A percentile compares a stretch with the other conserved stretches of the same genome.
These are phyloP conservation scores for Pholiota conissans DNA, from an alignment of 768 basidiomycete species.

Conservation along the genomic window DNA sequence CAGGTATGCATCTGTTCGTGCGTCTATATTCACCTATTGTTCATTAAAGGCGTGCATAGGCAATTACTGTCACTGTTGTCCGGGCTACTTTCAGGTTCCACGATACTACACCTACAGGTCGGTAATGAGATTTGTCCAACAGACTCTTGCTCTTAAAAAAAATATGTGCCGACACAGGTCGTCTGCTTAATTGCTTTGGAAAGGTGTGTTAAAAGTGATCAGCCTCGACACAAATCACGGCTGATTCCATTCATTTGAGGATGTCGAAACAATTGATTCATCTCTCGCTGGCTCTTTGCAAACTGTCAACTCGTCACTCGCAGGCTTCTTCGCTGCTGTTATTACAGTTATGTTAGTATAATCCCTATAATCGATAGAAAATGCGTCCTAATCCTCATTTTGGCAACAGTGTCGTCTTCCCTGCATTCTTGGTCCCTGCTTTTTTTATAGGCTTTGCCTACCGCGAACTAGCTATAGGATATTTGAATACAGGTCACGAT, in stretches of 20 bases:
- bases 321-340: conserved; percentile 75
- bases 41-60: conserved; percentile 31
- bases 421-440: conserved; percentile 80
- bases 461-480: conserved; percentile 66
- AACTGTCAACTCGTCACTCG: conserved; percentile 76
- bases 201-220: conserved; percentile 38
- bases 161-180: conserved; percentile 44
- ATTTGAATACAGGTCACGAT: conserved; percentile 80
- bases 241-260: conserved; percentile 33
- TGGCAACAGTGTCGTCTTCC: conserved; percentile 70
- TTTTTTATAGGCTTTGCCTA: conserved; percentile 73
- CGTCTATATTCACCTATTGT: conserved; percentile 60
- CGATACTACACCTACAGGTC: conserved; percentile 83
- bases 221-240: too few species aligned
- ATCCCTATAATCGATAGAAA: not conserved
- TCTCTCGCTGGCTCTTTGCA: conserved; percentile 69
- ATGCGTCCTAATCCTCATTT: not conserved
- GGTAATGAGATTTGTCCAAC: too few species aligned
- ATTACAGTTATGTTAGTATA: conserved; percentile 65
- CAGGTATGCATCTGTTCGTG: conserved; percentile 23
- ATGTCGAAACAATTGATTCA: conserved; percentile 85
- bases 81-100: conserved; percentile 84
- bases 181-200: conserved; percentile 85
- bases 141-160: too few species aligned
- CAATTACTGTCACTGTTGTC: conserved; percentile 64